Evolutionary conservation across 2,329 filamentous ascomycete genomes (phyloP), one percentile per base, ranked within the genome.

Genomic region (Parastagonospora avenae): DNA sequence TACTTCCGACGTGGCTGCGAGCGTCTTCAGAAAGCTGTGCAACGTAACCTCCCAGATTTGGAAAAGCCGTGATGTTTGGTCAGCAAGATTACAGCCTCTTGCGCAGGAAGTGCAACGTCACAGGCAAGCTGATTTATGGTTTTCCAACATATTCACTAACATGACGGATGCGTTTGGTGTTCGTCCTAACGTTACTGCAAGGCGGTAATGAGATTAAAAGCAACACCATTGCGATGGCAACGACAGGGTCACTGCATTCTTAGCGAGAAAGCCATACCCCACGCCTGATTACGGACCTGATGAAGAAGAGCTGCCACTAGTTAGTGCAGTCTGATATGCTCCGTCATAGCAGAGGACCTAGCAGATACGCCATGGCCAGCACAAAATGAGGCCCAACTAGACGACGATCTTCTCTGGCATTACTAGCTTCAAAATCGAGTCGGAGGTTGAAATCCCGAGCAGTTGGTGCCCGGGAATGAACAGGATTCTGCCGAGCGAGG

Each of bases 271-370:
- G 19, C 19, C 19, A 14, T 31, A 30, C 6, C 8, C 11, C 27
- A 10, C 7, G 28, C 1, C 28, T 38, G 32, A 27, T 15, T 14
- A 64, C 72, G 31, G 41, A 79, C 77, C 81, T 80, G 2, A 81
- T 67, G 32, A 74, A 73, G 54, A 80, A 80, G 2, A 80, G 76
- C 78, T 78, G 78, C 57, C 76, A 62, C 78, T 77, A 80, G 0
- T 66, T 74, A 0, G 71, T 67, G 9, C 71, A 56, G 39, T 75
- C 70, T 7, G 66, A 68, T 5, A 81, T 78, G 8, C 69, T 66
- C 2, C 79, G 79, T 1, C 78, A 78, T 0, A 80, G 59, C 8
- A 80, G 50, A 2, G 77, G 78, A 0, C 78, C 78, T 0, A 79
- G 59, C 0, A 77, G 63, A 37, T 74, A 76, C 8, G 72, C 70